Evolutionary conservation across 1,284 basidiomycete genomes (phyloP).

Genomic region (Ceratobasidium sp.): DNA sequence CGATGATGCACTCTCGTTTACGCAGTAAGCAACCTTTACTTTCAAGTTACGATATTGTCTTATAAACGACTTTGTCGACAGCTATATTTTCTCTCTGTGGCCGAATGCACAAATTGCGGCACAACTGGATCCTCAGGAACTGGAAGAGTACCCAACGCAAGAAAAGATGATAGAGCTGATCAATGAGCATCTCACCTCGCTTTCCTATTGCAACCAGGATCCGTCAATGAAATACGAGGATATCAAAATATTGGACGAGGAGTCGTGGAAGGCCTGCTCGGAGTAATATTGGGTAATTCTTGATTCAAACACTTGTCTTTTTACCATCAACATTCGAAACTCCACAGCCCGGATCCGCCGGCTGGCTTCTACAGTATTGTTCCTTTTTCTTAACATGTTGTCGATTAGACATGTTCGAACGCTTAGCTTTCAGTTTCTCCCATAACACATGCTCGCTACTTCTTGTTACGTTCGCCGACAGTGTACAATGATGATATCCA

Average conservation of each 20-base stretch:
- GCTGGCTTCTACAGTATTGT: too few species aligned
- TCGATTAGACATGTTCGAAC: too few species aligned
- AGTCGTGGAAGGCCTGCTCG: background rate
- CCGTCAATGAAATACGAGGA: background rate
- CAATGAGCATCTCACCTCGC: background rate
- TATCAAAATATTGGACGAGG: background rate
- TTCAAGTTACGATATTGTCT: background rate
- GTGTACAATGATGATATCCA: too few species aligned
- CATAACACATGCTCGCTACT: too few species aligned
- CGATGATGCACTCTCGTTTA: background rate
- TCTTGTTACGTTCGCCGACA: too few species aligned
- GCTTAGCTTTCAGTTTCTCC: too few species aligned
- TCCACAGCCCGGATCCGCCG: too few species aligned
- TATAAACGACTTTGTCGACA: background rate
- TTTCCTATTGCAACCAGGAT: background rate
- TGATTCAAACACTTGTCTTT: background rate
- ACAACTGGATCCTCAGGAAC: background rate
- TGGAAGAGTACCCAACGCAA: background rate
- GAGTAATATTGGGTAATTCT: background rate
- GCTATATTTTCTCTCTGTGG: conserved; percentile 9
- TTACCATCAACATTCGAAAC: too few species aligned
- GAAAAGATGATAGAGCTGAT: background rate
- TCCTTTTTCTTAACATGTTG: too few species aligned
- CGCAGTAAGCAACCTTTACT: background rate
- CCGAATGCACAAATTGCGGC: background rate